phyloP scores from a whole-genome alignment of 768 basidiomycete species.

The Dioszegia aurantiaca region DNA sequence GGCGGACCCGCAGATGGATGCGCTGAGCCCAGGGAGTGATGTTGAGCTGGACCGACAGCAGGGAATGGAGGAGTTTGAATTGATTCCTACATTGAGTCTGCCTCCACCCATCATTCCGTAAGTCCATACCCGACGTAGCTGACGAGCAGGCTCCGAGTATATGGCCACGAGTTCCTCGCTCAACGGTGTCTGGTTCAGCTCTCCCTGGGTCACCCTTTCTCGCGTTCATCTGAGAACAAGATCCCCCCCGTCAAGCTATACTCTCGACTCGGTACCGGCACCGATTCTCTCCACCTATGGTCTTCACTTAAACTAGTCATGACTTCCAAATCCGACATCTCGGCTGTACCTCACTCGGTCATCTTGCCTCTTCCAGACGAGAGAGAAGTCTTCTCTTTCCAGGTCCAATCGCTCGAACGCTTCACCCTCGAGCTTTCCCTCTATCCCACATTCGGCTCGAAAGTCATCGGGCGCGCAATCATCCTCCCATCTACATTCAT shows the following conservation, averaged over 20 bases:
- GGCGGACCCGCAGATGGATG: slow-evolving; percentile 48
- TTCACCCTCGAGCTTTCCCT: slow-evolving; percentile 87
- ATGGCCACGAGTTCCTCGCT: slow-evolving; percentile 84
- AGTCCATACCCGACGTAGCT: slow-evolving; percentile 28
- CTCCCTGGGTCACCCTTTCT: slow-evolving; percentile 67
- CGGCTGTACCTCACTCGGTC: slow-evolving; percentile 84
- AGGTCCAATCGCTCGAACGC: slow-evolving; percentile 68
- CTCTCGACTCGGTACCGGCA: slow-evolving; percentile 54
- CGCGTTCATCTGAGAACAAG: slow-evolving; percentile 48
- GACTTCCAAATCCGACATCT: slow-evolving; percentile 77
- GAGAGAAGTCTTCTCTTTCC: slow-evolving; percentile 76
- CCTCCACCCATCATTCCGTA: slow-evolving; percentile 97
- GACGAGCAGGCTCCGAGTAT: slow-evolving; percentile 64
- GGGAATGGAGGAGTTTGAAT: slow-evolving; percentile 64
- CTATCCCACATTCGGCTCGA: slow-evolving; percentile 95
- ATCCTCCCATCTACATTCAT: slow-evolving; percentile 72
- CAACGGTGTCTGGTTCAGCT: slow-evolving; percentile 80
- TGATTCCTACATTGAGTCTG: slow-evolving; percentile 88
- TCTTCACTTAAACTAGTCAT: slow-evolving; percentile 92
- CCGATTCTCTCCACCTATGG: slow-evolving; percentile 51
- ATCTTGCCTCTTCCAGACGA: slow-evolving; percentile 73
- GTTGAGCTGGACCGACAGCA: slow-evolving; percentile 57
- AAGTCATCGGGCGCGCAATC: slow-evolving; percentile 89
- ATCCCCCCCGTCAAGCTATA: slow-evolving; percentile 57
- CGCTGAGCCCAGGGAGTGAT: slow-evolving; percentile 47